Conservation (phyloP, 2,329 filamentous ascomycete species). For the Biscogniauxia marginata region DNA sequence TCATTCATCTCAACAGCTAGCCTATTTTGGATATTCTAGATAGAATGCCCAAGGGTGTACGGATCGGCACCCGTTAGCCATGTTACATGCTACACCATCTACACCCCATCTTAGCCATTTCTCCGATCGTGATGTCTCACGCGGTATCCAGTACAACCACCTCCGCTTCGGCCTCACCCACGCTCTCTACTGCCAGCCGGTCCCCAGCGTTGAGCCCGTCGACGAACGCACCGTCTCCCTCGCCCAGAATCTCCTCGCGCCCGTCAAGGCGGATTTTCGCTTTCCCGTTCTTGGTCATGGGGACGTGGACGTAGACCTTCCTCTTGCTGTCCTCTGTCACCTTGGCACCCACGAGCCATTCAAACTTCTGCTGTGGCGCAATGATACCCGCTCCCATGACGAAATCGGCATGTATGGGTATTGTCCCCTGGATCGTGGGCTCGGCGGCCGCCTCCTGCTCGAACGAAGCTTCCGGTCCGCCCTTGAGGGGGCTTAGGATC, state of each 20-base stretch:
- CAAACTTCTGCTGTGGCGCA: constrained; percentile 61
- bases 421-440: constrained; percentile 62
- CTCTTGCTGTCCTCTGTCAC: constrained; percentile 52
- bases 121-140: constrained; percentile 29
- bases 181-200: constrained; percentile 62
- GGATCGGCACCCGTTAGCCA: no score
- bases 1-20: no score
- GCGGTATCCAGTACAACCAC: constrained; percentile 67
- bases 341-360: constrained; percentile 68
- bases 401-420: constrained; percentile 81
- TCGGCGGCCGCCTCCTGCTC: constrained; percentile 64
- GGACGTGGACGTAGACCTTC: constrained; percentile 78
- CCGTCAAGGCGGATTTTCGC: constrained; percentile 69
- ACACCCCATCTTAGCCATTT: background rate
- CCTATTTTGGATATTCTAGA: no score
- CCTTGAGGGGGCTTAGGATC: constrained; percentile 74
- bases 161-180: constrained; percentile 68
- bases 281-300: constrained; percentile 76
- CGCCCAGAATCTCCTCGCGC: constrained; percentile 64
- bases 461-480: constrained; percentile 58
- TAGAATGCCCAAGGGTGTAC: no score
- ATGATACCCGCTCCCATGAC: constrained; percentile 80
- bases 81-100: no score
- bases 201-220: constrained; percentile 64
- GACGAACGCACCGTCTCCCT: constrained; percentile 82